Conservation (phyloP, 345 rosid genomes). For the Geranium brycei region DNA sequence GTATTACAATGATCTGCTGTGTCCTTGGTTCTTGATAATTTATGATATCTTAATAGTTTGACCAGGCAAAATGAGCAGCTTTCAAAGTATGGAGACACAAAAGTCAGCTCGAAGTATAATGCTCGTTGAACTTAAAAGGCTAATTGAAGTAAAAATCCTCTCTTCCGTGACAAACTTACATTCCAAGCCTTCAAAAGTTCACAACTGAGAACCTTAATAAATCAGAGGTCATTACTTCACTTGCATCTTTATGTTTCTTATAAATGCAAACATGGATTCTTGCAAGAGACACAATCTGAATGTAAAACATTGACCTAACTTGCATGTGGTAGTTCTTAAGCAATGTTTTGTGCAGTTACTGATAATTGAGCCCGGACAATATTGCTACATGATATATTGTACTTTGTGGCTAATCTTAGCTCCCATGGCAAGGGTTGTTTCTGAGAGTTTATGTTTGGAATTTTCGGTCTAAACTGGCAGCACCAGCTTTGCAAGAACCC, state of each 20-base stretch:
- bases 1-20: conserved; percentile 2
- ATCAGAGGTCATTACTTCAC: conserved; percentile 50
- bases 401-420: conserved; percentile 1
- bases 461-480: conserved; percentile 82
- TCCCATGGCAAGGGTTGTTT: neutral
- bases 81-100: conserved; percentile 70
- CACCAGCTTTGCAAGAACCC: conserved; percentile 94
- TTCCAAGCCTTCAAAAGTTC: conserved; percentile 60
- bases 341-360: neutral
- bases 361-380: neutral
- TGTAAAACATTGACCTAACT: neutral
- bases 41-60: conserved; percentile 1
- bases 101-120: conserved; percentile 54
- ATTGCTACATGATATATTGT: no score
- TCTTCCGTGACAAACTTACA: conserved; percentile 59
- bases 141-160: conserved; percentile 68
- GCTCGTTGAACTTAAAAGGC: conserved; percentile 57
- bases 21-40: conserved; percentile 4
- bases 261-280: neutral
- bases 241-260: conserved; percentile 4
- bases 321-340: neutral
- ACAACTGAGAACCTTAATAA: conserved; percentile 66
- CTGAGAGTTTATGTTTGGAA: conserved; percentile 7
- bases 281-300: neutral
- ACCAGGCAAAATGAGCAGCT: conserved; percentile 76